A percentile compares a stretch with the other conserved stretches of the same genome.
phyloP scores from a whole-genome alignment of 2,329 filamentous ascomycete genomes.

The Fusarium caatingaense region DNA sequence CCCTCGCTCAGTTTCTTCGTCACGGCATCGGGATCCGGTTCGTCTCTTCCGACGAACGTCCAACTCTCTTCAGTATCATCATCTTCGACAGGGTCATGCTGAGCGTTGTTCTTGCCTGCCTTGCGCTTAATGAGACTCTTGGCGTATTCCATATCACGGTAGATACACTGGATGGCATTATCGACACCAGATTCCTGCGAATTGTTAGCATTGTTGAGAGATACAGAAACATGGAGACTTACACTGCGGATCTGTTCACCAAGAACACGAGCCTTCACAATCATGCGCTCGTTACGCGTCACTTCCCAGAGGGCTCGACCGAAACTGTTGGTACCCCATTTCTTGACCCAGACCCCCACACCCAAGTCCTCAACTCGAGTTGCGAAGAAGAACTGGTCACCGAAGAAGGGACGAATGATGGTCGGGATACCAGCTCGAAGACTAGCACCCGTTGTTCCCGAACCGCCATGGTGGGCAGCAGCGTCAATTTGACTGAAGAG shows the following conservation, averaged over 20 bases:
- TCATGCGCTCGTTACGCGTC: constrained; percentile 91
- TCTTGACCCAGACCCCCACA: constrained; percentile 89
- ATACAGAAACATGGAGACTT: constrained; percentile 49
- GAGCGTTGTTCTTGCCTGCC: constrained; percentile 63
- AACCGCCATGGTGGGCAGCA: constrained; percentile 92
- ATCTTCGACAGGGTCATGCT: constrained; percentile 58
- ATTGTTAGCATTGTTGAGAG: constrained; percentile 43
- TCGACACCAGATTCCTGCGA: constrained; percentile 87
- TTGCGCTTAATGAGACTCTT: constrained; percentile 81
- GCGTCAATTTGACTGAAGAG: constrained; percentile 94
- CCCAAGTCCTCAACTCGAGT: constrained; percentile 90
- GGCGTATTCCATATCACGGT: constrained; percentile 94
- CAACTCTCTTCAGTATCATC: constrained; percentile 81
- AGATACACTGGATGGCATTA: constrained; percentile 89
- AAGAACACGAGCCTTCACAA: constrained; percentile 81
- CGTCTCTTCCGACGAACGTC: constrained; percentile 81
- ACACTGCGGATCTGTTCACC: constrained; percentile 90
- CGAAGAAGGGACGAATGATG: constrained; percentile 96
- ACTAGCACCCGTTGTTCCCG: constrained; percentile 94
- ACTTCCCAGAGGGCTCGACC: constrained; percentile 90
- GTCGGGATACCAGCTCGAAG: constrained; percentile 91
- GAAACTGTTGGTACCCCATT: constrained; percentile 87
- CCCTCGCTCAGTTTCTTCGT: constrained; percentile 56
- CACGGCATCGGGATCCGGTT: constrained; percentile 58
- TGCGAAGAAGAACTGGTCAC: constrained; percentile 97